Evolutionary conservation across 495 filamentous ascomycete species (phyloP), one percentile per base, ranked within the genome.

Genomic region (Oleoguttula mirabilis): DNA sequence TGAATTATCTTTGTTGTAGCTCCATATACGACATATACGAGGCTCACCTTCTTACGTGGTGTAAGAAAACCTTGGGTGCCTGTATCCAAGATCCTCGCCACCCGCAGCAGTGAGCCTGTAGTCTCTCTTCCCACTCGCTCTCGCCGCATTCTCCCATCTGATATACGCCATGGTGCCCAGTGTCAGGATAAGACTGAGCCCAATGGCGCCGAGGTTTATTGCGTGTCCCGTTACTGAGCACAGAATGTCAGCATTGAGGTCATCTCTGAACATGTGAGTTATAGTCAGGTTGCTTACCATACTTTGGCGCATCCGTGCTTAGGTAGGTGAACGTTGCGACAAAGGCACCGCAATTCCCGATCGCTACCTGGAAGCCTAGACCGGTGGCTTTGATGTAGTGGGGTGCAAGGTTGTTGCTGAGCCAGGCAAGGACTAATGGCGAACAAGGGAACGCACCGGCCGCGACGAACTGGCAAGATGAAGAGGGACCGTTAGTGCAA

Each of bases 291-390:
- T n/a, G n/a, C n/a, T n/a, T n/a, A 20, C 39, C 55, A 39, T 68
- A 72, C 28, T 60, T 50, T 11, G 69, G 65, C 59, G 63, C 59
- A 54, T 72, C 68, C 43, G 58, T 45, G 19, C 52, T 41, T 14
- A 71, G 42, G 45, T 70, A 73, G 8, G 66, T 68, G 39, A 69
- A 72, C 0, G 67, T 71, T 0, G 66, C 66, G 32, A 73, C 66
- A 46, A 75, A 71, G 5, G 67, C 68, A 4, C 66, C 59, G 50
- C 63, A 64, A 45, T 72, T 73, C 1, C 64, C 66, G 38, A 67
- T 58, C 32, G 59, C 58, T 31, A 68, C 59, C 36, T 64, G 60
- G 32, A 68, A 59, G 0, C 64, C 68, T 6, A 61, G 54, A 2
- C 67, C 68, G 5, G 66, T 70, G 7, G 67, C 67, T 39, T 66